Evolutionary conservation across 2,329 filamentous ascomycete genomes (phyloP), one percentile per base, ranked within the genome.

Genomic region (Camillea tinctor): DNA sequence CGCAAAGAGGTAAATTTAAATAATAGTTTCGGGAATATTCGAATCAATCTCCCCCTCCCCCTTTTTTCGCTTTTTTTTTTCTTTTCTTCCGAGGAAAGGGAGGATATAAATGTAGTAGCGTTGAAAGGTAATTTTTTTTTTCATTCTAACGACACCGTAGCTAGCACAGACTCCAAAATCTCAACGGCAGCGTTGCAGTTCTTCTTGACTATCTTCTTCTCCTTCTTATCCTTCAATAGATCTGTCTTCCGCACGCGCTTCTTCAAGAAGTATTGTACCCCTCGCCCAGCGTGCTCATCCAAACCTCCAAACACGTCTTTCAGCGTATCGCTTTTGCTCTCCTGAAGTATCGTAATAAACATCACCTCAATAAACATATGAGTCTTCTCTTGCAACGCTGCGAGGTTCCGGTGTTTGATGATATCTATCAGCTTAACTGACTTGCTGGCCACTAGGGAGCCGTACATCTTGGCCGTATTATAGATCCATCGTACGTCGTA

Each of bases 291-390:
- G 59, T 88, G 84, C 0, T 88, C 86, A 60, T 84, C 84, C 0
- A 86, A 84, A 11, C 84, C 84, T 19, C 83, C 77, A 72, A 97
- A 91, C 1, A 92, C 77, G 54, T 87, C 87, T 63, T 84, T 79
- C 24, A 96, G 76, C 1, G 80, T 78, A 57, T 58, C 75, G 58
- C 82, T 81, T 63, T 87, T 83, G 17, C 87, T 86, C 66, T 89
- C 84, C 52, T 91, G 81, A 30, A 98, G 84, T 13, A 93, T 75
- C 1, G 87, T 90, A 54, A 95, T 87, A 17, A 98, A 80, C 66
- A 97, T 77, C 7, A 95, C 79, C 74, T 97, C 92, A 52, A 93
- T 81, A 71, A 98, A 95, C 22, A 85, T 85, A 59, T 84, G 87
- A 0, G 91, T 92, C 76, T 90, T 93, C 7, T 85, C 79, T 71